Base-by-base conservation (phyloP, 768 basidiomycete species). In the Termitomyces bulborhizus region DNA sequence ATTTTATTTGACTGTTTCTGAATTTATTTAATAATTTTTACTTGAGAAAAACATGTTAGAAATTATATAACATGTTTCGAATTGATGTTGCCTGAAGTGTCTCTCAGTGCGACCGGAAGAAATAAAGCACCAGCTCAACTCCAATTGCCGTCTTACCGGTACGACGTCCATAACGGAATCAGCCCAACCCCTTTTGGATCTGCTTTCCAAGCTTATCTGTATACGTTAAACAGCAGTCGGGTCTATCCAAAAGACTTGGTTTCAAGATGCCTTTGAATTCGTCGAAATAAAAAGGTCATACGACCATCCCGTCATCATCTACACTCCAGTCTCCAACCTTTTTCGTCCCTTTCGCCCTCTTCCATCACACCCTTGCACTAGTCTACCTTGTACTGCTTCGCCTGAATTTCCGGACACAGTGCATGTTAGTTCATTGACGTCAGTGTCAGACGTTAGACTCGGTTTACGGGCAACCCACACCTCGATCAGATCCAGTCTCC, bases 251-350 rank as follows among this genome's bases (percentile, higher is more conserved):
- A 27, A 15, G 36, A 37, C 24, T 31, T n/a, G 45, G 3, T 39
- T 41, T 47, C 26, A 46, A 18, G 53, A 37, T 42, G 45, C 18
- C 27, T 21, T 32, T 6, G 18, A 21, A n/a, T 21, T 18, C 29
- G 9, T 45, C 27, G 13, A 31, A 15, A 27, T 43, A 37, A 37
- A 21, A 51, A 45, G 46, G 48, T 51, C 36, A 15, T 58, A 41
- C 53, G 63, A 53, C 62, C 21, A 55, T 63, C 34, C 63, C 60
- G 18, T 53, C 58, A 39, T 32, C 34, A 26, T 31, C 46, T 26
- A 24, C 47, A 21, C 46, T 26, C 29, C 51, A n/a, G 15, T 49
- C 51, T 40, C 48, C 58, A 56, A 12, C 61, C 55, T 60, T 18
- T n/a, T 46, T 42, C 50, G 39, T 34, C 50, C 51, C 32, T 40